A percentile compares a stretch with the other conserved stretches of the same genome.
phyloP scores from a whole-genome alignment of 164 flowering plant genomes.

The Vitis riparia region DNA sequence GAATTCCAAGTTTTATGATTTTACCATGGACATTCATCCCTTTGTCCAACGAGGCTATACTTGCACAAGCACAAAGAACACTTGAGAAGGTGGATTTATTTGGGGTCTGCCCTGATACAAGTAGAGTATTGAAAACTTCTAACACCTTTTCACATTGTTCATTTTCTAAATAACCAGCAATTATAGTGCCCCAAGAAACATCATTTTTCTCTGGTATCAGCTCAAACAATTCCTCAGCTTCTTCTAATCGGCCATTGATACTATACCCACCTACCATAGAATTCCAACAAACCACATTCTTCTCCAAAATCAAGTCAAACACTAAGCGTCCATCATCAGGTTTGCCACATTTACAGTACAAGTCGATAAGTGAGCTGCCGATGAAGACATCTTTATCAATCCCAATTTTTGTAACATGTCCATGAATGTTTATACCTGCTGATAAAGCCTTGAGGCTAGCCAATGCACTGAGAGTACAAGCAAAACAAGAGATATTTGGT shows the following conservation, averaged over 20 bases:
- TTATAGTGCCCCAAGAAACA: constrained; percentile 54
- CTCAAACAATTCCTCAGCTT: constrained; percentile 50
- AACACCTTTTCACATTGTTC: constrained; percentile 43
- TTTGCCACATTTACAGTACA: constrained; percentile 58
- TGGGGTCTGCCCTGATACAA: constrained; percentile 49
- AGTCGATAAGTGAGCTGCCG: constrained; percentile 52
- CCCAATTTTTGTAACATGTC: constrained; percentile 39
- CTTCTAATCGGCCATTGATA: constrained; percentile 43
- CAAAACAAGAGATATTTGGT: constrained; percentile 33
- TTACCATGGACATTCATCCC: constrained; percentile 54
- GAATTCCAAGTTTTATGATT: constrained; percentile 47
- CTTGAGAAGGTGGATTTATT: constrained; percentile 50
- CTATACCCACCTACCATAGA: constrained; percentile 59
- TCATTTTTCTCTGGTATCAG: constrained; percentile 38
- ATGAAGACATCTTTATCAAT: constrained; percentile 38
- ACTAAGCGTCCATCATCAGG: constrained; percentile 38
- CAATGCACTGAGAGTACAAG: constrained; percentile 32
- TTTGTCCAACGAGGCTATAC: constrained; percentile 48
- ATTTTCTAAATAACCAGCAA: constrained; percentile 44
- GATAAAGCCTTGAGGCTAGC: constrained; percentile 26
- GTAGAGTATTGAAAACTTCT: constrained; percentile 47
- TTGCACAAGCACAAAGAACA: constrained; percentile 56
- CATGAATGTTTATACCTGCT: constrained; percentile 37
- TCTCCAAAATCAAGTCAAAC: constrained; percentile 39
- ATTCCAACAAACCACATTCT: constrained; percentile 59